Evolutionary conservation across 2,329 filamentous ascomycete genomes (phyloP).

Genomic region (Lecanoromycetidae sp.): DNA sequence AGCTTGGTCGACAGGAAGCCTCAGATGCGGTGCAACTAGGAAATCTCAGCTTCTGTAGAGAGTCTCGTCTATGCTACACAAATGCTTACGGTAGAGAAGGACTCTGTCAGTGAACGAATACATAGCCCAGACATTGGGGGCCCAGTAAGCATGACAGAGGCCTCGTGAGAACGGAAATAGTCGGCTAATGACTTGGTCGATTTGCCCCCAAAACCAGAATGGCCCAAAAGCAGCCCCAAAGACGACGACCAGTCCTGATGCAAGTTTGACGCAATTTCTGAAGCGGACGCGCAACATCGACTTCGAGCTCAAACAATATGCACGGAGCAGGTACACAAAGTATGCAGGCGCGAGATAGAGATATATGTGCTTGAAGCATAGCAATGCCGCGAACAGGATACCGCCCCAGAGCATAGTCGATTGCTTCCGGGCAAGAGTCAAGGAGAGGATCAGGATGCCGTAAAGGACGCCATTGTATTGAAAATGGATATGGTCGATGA

Average conservation of each 20-base stretch:
- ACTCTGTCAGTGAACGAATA: slow-evolving; percentile 84
- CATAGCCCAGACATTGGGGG: slow-evolving; percentile 90
- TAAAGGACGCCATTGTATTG: slow-evolving; percentile 99
- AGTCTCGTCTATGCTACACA: not conserved
- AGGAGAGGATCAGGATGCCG: slow-evolving; percentile 72
- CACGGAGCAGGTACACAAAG: slow-evolving; percentile 81
- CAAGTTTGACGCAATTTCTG: slow-evolving; percentile 72
- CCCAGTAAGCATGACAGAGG: slow-evolving; percentile 96
- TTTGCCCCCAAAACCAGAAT: slow-evolving; percentile 68
- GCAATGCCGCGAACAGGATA: slow-evolving; percentile 65
- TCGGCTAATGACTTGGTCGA: slow-evolving; percentile 69
- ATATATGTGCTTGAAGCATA: slow-evolving; percentile 98
- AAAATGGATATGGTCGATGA: slow-evolving; percentile 98
- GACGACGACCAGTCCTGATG: slow-evolving; percentile 55
- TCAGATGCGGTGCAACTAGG: slow-evolving; percentile 67
- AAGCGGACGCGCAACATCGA: slow-evolving; percentile 66
- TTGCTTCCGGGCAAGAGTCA: slow-evolving; percentile 66
- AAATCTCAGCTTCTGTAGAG: not conserved
- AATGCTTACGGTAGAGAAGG: slow-evolving; percentile 60
- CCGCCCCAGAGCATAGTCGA: slow-evolving; percentile 68
- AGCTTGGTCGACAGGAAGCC: slow-evolving; percentile 57
- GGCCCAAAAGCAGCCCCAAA: slow-evolving; percentile 79
- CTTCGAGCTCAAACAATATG: slow-evolving; percentile 71
- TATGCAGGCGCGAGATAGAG: slow-evolving; percentile 92
- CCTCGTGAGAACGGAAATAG: slow-evolving; percentile 91